A percentile compares a stretch with the other conserved stretches of the same genome.
These are phyloP conservation scores for Xanthoconium purpureum DNA, from an alignment of 768 basidiomycete genomes.

Conservation along the genomic window DNA sequence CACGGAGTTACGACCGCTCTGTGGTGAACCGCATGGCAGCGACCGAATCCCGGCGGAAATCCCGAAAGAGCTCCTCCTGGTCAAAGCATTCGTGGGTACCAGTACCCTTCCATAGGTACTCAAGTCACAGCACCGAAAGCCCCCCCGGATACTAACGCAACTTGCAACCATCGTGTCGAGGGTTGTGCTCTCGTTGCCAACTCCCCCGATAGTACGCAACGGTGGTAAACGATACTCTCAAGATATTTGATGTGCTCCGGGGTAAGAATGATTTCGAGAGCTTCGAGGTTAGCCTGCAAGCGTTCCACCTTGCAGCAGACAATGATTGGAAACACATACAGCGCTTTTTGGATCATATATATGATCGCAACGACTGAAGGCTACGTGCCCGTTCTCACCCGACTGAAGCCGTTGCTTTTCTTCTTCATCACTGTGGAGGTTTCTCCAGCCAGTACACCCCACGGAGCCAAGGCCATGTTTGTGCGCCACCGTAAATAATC, in stretches of 20 bases:
- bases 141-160: no score
- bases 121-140: no score
- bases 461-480: slow-evolving; percentile 38
- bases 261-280: slow-evolving; percentile 38
- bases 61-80: no score
- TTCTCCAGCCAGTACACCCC: slow-evolving; percentile 36
- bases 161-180: no score
- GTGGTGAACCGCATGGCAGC: no score
- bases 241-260: slow-evolving; percentile 38
- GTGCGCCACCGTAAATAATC: neutral
- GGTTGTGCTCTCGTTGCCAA: no score
- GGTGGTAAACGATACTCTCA: slow-evolving; percentile 34
- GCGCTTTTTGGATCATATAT: slow-evolving; percentile 45
- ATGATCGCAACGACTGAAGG: slow-evolving; percentile 38
- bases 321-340: slow-evolving; percentile 42
- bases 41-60: no score
- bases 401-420: slow-evolving; percentile 26
- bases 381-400: slow-evolving; percentile 8
- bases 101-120: no score
- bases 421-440: slow-evolving; percentile 31
- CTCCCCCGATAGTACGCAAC: no score
- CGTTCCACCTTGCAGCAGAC: slow-evolving; percentile 46
- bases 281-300: slow-evolving; percentile 40
- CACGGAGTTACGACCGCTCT: no score
- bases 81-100: no score